Evolutionary conservation across 768 basidiomycete species (phyloP).

Genomic region (Mycena filopes): DNA sequence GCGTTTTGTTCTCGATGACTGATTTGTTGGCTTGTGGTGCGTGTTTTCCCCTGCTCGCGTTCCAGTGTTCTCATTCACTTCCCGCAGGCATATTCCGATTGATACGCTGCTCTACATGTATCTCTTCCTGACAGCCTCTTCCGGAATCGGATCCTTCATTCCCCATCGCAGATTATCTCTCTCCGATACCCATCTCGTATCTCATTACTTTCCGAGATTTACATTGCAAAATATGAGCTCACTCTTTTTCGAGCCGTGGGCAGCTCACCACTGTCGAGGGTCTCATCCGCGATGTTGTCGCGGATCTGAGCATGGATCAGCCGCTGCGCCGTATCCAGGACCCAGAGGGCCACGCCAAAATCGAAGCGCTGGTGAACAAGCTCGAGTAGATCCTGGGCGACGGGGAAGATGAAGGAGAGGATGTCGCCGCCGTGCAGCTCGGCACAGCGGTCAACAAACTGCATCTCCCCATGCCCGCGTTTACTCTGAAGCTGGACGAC

Average conservation of each 20-base stretch:
- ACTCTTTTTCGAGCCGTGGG: constrained; percentile 86
- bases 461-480: constrained; percentile 69
- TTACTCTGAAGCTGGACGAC: constrained; percentile 90
- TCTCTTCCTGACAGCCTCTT: no score
- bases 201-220: no score
- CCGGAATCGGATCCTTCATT: no score
- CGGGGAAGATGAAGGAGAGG: constrained; percentile 62
- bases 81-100: no score
- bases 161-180: no score
- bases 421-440: constrained; percentile 42
- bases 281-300: constrained; percentile 81
- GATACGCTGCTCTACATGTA: no score
- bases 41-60: neutral
- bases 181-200: no score
- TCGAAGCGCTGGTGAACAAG: constrained; percentile 77
- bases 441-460: constrained; percentile 49
- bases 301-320: constrained; percentile 85
- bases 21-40: neutral
- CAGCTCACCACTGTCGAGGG: constrained; percentile 97
- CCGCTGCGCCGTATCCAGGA: constrained; percentile 85
- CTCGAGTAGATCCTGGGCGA: constrained; percentile 74
- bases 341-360: constrained; percentile 74
- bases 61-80: no score
- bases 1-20: constrained; percentile 10
- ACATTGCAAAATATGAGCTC: constrained; percentile 90